Evolutionary conservation across 768 basidiomycete genomes (phyloP).

Genomic region (Mycena rebaudengoi): DNA sequence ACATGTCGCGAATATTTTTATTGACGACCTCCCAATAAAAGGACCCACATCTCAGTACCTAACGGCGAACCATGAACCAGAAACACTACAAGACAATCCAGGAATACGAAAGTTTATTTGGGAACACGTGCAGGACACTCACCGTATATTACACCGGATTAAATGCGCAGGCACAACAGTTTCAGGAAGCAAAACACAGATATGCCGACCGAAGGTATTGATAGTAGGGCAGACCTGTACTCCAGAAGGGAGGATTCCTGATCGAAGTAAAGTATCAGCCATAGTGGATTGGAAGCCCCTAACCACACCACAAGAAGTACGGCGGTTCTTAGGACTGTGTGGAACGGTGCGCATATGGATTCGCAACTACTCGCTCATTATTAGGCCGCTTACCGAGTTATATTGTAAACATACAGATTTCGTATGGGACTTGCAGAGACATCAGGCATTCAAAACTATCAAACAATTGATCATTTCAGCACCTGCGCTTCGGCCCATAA

Average conservation of each 20-base stretch:
- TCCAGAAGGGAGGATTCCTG: slow-evolving; percentile 36
- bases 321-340: slow-evolving; percentile 33
- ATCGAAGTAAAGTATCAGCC: slow-evolving; percentile 34
- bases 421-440: slow-evolving; percentile 32
- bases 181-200: slow-evolving; percentile 36
- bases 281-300: slow-evolving; percentile 33
- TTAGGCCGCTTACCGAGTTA: slow-evolving; percentile 27
- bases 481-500: slow-evolving; percentile 38
- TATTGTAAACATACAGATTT: slow-evolving; percentile 30
- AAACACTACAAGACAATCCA: too few relatives aligned
- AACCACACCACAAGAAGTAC: slow-evolving; percentile 21
- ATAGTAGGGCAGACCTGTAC: too few relatives aligned
- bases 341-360: slow-evolving; percentile 34
- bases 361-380: slow-evolving; percentile 20
- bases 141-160: too few relatives aligned
- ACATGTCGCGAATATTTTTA: too few relatives aligned
- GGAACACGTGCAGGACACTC: too few relatives aligned
- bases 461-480: slow-evolving; percentile 15
- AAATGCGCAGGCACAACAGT: too few relatives aligned
- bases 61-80: too few relatives aligned
- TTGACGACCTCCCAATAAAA: too few relatives aligned
- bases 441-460: slow-evolving; percentile 30
- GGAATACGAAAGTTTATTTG: too few relatives aligned
- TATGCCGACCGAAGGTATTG: slow-evolving; percentile 29
- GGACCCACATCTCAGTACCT: too few relatives aligned